A percentile compares a stretch with the other conserved stretches of the same genome.
phyloP scores from a whole-genome alignment of 805 yeast genomes.

The Phaffomyces opuntiae region DNA sequence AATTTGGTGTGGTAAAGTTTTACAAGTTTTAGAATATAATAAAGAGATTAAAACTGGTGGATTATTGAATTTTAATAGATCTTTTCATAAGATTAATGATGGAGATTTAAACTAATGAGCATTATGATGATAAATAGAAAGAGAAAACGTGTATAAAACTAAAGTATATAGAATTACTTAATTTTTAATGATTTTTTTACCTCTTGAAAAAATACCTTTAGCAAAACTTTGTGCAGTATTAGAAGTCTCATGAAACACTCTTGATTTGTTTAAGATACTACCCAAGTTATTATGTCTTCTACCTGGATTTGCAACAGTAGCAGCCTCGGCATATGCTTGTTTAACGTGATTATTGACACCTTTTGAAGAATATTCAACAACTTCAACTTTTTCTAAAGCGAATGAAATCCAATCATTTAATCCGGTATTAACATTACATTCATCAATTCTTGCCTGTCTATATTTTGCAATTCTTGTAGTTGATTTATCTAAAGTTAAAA shows the following conservation, averaged over 20 bases:
- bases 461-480: slow-evolving; percentile 35
- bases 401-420: slow-evolving; percentile 46
- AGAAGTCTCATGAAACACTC: slow-evolving; percentile 43
- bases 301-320: slow-evolving; percentile 23
- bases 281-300: slow-evolving; percentile 34
- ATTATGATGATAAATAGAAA: too few species aligned
- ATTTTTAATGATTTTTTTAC: slow-evolving; percentile 42
- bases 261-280: slow-evolving; percentile 43
- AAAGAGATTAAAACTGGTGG: slow-evolving; percentile 47
- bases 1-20: slow-evolving; percentile 79
- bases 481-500: slow-evolving; percentile 33
- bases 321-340: slow-evolving; percentile 59
- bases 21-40: slow-evolving; percentile 39
- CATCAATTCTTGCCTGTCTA: slow-evolving; percentile 36
- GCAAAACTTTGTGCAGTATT: slow-evolving; percentile 45
- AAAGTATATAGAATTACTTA: neutral
- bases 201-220: slow-evolving; percentile 47
- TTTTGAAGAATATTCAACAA: slow-evolving; percentile 20
- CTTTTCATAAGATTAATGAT: slow-evolving; percentile 42
- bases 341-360: slow-evolving; percentile 37
- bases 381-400: slow-evolving; percentile 27
- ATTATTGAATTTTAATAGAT: slow-evolving; percentile 54
- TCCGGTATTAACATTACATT: slow-evolving; percentile 45
- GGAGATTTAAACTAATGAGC: neutral
- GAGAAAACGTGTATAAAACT: neutral